phyloP scores from a whole-genome alignment of 257 asterid genomes.

The Haberlea rhodopensis region DNA sequence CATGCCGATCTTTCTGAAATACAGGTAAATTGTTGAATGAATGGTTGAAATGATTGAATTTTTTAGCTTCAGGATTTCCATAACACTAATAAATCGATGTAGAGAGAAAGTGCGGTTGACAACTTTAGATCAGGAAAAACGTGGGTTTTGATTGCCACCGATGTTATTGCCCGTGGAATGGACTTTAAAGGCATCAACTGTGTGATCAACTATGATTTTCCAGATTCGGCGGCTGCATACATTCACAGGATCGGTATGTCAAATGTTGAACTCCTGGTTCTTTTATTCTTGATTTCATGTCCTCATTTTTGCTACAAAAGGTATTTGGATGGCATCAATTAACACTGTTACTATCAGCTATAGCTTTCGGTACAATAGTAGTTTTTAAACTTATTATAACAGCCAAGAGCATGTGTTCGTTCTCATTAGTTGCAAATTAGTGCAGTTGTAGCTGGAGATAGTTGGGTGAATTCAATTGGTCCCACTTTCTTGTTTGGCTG shows the following conservation, averaged over 20 bases:
- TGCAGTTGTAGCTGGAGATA: no score
- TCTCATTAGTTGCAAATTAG: no score
- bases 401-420: no score
- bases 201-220: slow-evolving; percentile 87
- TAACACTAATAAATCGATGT: slow-evolving; percentile 20
- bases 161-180: slow-evolving; percentile 94
- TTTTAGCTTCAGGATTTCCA: not conserved
- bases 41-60: not conserved
- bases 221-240: slow-evolving; percentile 80
- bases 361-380: no score
- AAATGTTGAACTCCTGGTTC: not conserved
- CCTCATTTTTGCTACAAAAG: not conserved
- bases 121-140: slow-evolving; percentile 86
- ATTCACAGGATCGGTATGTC: slow-evolving; percentile 81
- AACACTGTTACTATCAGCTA: no score
- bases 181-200: slow-evolving; percentile 92
- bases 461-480: not conserved
- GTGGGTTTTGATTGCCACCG: slow-evolving; percentile 95
- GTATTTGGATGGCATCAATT: no score
- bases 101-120: slow-evolving; percentile 78
- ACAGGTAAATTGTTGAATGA: slow-evolving; percentile 39
- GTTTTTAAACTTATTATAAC: no score
- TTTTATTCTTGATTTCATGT: slow-evolving; percentile 8
- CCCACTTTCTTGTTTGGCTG: no score
- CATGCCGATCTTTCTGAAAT: slow-evolving; percentile 69